Percentiles rank a stretch among this genome's conserved stretches.
Conservation (phyloP, 805 yeast species). For the Diddensiella santjacobensis region DNA sequence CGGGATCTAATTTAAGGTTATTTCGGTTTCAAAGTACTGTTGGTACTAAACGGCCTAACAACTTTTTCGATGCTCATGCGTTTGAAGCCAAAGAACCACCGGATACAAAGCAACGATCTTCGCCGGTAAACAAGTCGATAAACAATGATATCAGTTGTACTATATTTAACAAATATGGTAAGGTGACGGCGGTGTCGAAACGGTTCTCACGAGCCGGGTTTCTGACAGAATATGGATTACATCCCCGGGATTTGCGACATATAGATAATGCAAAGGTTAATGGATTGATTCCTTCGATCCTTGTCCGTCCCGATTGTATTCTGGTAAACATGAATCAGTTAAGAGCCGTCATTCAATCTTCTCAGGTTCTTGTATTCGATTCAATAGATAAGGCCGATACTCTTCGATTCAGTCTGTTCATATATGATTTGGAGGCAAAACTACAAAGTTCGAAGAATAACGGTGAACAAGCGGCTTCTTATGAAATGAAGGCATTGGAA, state of each 20-base stretch:
- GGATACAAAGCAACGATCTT: background rate
- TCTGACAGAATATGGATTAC: constrained; percentile 62
- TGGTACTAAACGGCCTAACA: background rate
- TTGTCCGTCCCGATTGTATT: constrained; percentile 54
- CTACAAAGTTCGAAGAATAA: constrained; percentile 45
- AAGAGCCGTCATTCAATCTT: constrained; percentile 55
- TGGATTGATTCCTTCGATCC: constrained; percentile 57
- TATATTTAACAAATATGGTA: constrained; percentile 53
- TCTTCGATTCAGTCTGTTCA: constrained; percentile 64
- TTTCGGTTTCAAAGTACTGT: too few species aligned
- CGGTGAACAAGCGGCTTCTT: constrained; percentile 46
- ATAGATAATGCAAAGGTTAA: constrained; percentile 65
- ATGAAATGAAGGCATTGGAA: constrained; percentile 81
- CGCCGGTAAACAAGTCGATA: background rate
- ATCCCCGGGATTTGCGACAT: constrained; percentile 83
- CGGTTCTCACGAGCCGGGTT: constrained; percentile 53
- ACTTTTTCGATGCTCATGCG: constrained; percentile 2
- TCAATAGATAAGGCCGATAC: constrained; percentile 50
- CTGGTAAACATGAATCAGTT: constrained; percentile 59
- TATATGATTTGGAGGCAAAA: constrained; percentile 80
- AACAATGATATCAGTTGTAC: constrained; percentile 43
- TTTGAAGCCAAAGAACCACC: constrained; percentile 8
- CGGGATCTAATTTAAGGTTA: too few species aligned
- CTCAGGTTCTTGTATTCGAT: constrained; percentile 61
- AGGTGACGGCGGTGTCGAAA: constrained; percentile 55